Evolutionary conservation across 2,329 filamentous ascomycete genomes (phyloP).

Genomic region (Colletotrichum sp.): DNA sequence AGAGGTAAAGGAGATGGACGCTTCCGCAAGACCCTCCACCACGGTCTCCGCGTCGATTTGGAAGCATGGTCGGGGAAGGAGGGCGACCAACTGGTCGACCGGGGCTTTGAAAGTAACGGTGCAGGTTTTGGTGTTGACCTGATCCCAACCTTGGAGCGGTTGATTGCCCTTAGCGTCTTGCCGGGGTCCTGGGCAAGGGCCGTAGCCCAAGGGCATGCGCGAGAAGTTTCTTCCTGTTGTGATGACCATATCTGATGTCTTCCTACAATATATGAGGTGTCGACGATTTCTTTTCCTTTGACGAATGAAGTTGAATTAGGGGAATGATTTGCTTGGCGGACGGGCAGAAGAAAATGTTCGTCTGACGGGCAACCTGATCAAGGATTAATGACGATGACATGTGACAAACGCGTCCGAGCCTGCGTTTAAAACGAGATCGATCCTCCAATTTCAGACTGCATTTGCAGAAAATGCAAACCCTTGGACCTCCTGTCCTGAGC

Average conservation of each 20-base stretch:
- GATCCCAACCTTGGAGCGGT: not conserved
- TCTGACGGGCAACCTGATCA: not conserved
- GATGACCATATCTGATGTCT: not conserved
- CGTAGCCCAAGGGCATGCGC: slow-evolving; percentile 3
- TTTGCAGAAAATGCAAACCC: not conserved
- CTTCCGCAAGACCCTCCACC: slow-evolving; percentile 36
- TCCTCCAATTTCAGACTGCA: not conserved
- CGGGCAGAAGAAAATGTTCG: not conserved
- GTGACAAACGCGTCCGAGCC: not conserved
- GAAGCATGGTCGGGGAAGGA: slow-evolving; percentile 56
- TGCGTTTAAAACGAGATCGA: not conserved
- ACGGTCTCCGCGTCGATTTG: slow-evolving; percentile 55
- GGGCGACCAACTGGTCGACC: slow-evolving; percentile 49
- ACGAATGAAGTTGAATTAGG: not conserved
- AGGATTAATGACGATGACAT: not conserved
- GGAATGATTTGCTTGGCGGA: not conserved
- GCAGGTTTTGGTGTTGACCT: not conserved
- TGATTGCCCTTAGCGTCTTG: not conserved
- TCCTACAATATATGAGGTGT: not conserved
- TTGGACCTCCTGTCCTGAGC: not conserved
- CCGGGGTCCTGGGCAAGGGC: not conserved
- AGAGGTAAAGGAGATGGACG: slow-evolving; percentile 45
- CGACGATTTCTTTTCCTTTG: not conserved
- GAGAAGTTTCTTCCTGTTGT: not conserved
- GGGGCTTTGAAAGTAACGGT: not conserved